These are phyloP conservation scores for Xanthoconium purpureum DNA, from an alignment of 768 basidiomycete species.

Conservation along the genomic window DNA sequence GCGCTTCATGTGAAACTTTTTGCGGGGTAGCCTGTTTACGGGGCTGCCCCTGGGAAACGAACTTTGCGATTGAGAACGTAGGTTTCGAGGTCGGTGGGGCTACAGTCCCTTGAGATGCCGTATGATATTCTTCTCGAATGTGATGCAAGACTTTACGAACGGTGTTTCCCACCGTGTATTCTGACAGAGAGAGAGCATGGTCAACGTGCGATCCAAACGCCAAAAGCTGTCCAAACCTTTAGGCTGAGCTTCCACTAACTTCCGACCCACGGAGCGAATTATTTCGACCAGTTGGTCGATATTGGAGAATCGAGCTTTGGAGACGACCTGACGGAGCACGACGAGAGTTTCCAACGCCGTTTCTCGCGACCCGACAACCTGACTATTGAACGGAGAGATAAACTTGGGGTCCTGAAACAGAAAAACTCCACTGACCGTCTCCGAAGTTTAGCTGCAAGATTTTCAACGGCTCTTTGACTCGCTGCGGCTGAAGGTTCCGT, in stretches of 20 bases:
- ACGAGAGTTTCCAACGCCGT: constrained; percentile 88
- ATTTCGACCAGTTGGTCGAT: constrained; percentile 81
- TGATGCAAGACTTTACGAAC: constrained; percentile 90
- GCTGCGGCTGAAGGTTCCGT: constrained; percentile 38
- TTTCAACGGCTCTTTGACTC: constrained; percentile 62
- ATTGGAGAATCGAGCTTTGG: constrained; percentile 80
- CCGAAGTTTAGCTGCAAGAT: constrained; percentile 63
- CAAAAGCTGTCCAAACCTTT: constrained; percentile 60
- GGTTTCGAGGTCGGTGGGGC: constrained; percentile 36
- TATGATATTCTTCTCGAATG: constrained; percentile 91
- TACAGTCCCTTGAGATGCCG: constrained; percentile 56
- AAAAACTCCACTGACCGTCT: constrained; percentile 54
- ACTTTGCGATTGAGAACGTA: constrained; percentile 74
- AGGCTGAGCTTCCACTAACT: constrained; percentile 86
- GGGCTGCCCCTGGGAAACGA: constrained; percentile 78
- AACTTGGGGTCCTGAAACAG: constrained; percentile 35
- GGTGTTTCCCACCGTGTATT: constrained; percentile 93
- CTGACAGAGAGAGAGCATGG: constrained; percentile 39
- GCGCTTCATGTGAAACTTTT: constrained; percentile 46
- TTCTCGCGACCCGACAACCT: constrained; percentile 86
- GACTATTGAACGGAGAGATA: constrained; percentile 44
- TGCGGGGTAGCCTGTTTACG: constrained; percentile 39
- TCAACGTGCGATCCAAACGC: constrained; percentile 2
- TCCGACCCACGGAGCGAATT: constrained; percentile 75
- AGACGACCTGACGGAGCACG: constrained; percentile 85